Evolutionary conservation across 257 asterid genomes (phyloP), one percentile per base, ranked within the genome.

Genomic region (Cinchona pubescens): DNA sequence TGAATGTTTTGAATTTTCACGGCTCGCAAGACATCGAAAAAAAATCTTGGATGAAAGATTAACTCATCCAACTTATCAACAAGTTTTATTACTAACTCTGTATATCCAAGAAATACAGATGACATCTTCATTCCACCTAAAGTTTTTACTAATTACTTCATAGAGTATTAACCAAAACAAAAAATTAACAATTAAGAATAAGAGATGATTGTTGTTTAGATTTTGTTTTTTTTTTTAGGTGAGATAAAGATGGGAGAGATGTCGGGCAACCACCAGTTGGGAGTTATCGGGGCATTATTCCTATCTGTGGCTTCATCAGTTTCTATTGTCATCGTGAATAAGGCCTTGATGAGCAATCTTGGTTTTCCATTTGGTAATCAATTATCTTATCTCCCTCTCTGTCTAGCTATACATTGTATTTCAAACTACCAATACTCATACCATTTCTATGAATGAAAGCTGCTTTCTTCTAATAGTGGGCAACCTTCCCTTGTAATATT

Each of bases 241-340:
- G n/a, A 72, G n/a, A n/a, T n/a, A n/a, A 81, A 86, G 81, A 92
- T 92, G 97, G 97, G 95, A 77, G 96, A 92, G 85, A 89, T 83
- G 85, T 68, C 89, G 32, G 85, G 92, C n/a, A 85, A 84, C 75
- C n/a, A n/a, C n/a, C 97, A 90, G 56, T 75, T 89, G 82, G 96
- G 97, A 4, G 93, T 92, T 2, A 80, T 92, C 11, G 92, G 97
- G n/a, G 97, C 97, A 59, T 59, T 92, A 62, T 86, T 88, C 71
- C 92, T 92, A 5, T 90, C 97, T 0, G 97, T 92, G 78, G 97
- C 97, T 72, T 92, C 97, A 46, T 92, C 97, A 2, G 97, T 92
- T 3, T 92, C 97, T 70, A 92, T 92, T 74, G 97, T 92, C 75
- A 90, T 92, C 77, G 91, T 96, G 86, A 92, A 92, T 86, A 92